Evolutionary conservation across 768 basidiomycete genomes (phyloP).

Genomic region (Hericium erinaceus): DNA sequence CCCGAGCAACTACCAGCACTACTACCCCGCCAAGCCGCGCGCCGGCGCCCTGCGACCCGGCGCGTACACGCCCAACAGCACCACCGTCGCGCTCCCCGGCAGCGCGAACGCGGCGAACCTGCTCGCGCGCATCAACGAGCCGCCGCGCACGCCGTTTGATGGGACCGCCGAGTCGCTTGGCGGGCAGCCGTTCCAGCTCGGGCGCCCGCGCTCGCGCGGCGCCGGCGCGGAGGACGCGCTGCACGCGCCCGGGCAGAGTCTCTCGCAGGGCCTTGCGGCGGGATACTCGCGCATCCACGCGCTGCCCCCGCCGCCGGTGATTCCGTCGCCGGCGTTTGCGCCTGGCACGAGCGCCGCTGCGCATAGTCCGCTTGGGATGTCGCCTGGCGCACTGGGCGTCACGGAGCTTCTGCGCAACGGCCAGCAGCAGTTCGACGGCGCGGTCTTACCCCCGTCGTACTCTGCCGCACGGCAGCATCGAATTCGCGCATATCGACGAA

Average conservation of each 20-base stretch:
- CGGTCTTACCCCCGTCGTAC: too few relatives aligned
- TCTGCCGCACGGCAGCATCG: too few relatives aligned
- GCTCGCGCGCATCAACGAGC: constrained; percentile 15
- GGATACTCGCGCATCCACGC: constrained; percentile 89
- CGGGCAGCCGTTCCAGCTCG: constrained; percentile 31
- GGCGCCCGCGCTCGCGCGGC: constrained; percentile 22
- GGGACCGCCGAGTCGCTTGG: constrained; percentile 25
- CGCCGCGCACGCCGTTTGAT: constrained; percentile 15
- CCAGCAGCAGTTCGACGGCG: too few relatives aligned
- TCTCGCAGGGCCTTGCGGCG: constrained; percentile 87
- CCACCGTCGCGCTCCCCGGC: constrained; percentile 2
- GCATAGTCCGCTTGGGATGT: constrained; percentile 19
- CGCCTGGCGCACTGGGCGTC: constrained; percentile 16
- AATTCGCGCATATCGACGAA: too few relatives aligned
- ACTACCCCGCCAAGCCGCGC: constrained; percentile 39
- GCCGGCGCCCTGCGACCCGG: constrained; percentile 16
- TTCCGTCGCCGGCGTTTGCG: constrained; percentile 27
- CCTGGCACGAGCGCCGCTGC: constrained; percentile 17
- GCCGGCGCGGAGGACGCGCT: constrained; percentile 38
- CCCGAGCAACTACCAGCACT: constrained; percentile 59
- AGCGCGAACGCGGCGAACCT: constrained; percentile 5
- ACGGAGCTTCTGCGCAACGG: constrained; percentile 18
- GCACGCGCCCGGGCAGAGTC: constrained; percentile 83
- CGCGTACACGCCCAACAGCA: constrained; percentile 5
- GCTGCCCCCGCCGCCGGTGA: constrained; percentile 29